Conservation (phyloP, 768 basidiomycete species). For the Coprinopsis cinerea region DNA sequence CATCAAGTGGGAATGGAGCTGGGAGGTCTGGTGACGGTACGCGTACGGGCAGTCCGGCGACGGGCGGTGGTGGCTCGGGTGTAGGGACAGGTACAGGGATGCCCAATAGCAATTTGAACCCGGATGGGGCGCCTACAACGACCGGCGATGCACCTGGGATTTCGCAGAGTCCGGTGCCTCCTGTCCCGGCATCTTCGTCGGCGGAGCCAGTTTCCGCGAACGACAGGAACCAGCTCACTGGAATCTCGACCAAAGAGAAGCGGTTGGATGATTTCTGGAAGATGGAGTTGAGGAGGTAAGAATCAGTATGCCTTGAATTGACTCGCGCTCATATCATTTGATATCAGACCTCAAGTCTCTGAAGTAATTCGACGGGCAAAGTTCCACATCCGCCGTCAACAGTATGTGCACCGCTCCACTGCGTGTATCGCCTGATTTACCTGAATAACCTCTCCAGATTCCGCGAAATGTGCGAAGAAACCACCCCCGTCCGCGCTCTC, state of each 20-base stretch:
- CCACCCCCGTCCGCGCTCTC: conserved; percentile 56
- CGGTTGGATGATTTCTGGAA: conserved; percentile 77
- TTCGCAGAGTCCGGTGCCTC: too few species aligned
- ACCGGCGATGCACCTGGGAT: conserved; percentile 16
- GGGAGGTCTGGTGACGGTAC: too few species aligned
- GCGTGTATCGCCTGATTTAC: background rate
- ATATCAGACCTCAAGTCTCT: conserved; percentile 48
- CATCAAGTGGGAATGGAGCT: conserved; percentile 7
- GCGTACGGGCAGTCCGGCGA: too few species aligned
- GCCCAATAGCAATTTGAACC: background rate
- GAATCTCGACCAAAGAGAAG: conserved; percentile 31
- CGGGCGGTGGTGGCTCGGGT: conserved; percentile 8
- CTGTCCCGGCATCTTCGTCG: too few species aligned
- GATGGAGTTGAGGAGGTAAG: conserved; percentile 62
- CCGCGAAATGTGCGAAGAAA: conserved; percentile 74
- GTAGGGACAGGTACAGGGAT: conserved; percentile 13
- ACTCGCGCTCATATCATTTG: background rate
- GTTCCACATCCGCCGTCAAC: conserved; percentile 64
- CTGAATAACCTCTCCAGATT: conserved; percentile 41
- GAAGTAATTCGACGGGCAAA: conserved; percentile 61
- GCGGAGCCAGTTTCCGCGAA: conserved; percentile 6
- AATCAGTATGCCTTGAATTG: background rate
- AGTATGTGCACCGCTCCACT: conserved; percentile 46
- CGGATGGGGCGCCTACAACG: background rate
- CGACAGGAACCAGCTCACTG: conserved; percentile 13